phyloP scores from a whole-genome alignment of 2,329 filamentous ascomycete species.

The Xylariomycetidae sp. region DNA sequence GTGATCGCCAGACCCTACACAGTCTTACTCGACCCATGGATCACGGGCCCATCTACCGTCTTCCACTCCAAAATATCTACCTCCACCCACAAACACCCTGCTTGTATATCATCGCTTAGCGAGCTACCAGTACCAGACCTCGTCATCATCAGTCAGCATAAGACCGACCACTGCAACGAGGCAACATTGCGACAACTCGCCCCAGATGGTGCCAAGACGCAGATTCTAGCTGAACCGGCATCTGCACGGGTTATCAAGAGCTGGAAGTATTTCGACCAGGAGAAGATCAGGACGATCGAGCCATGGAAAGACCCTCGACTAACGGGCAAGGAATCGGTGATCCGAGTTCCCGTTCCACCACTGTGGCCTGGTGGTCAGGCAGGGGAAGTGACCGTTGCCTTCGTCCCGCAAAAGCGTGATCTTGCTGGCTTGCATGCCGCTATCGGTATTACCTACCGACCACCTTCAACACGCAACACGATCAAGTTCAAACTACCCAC shows the following conservation, averaged over 20 bases:
- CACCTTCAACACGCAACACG: conserved; percentile 36
- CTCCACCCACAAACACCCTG: conserved; percentile 46
- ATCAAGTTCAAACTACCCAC: conserved; percentile 15
- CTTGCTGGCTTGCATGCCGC: conserved; percentile 58
- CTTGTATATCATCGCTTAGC: conserved; percentile 48
- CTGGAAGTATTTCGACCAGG: conserved; percentile 62
- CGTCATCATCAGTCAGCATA: conserved; percentile 40
- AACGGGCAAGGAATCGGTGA: conserved; percentile 27
- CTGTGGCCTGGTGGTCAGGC: conserved; percentile 43
- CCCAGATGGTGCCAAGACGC: conserved; percentile 42
- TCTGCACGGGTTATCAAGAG: conserved; percentile 59
- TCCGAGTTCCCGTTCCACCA: conserved; percentile 48
- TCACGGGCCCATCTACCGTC: conserved; percentile 54
- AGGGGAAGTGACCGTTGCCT: conserved; percentile 67
- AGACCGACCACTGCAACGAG: conserved; percentile 64
- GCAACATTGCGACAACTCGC: conserved; percentile 61
- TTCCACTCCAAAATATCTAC: conserved; percentile 56
- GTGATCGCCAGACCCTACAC: conserved; percentile 49
- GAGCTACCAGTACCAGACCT: conserved; percentile 38
- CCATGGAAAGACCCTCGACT: conserved; percentile 38
- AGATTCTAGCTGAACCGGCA: conserved; percentile 60
- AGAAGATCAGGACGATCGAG: conserved; percentile 38
- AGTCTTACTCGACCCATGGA: conserved; percentile 68
- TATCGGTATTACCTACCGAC: conserved; percentile 65
- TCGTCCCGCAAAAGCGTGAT: conserved; percentile 56